A percentile compares a stretch with the other conserved stretches of the same genome.
These are phyloP conservation scores for Przewalskia tangutica DNA, from an alignment of 257 asterid genomes.

Conservation along the genomic window DNA sequence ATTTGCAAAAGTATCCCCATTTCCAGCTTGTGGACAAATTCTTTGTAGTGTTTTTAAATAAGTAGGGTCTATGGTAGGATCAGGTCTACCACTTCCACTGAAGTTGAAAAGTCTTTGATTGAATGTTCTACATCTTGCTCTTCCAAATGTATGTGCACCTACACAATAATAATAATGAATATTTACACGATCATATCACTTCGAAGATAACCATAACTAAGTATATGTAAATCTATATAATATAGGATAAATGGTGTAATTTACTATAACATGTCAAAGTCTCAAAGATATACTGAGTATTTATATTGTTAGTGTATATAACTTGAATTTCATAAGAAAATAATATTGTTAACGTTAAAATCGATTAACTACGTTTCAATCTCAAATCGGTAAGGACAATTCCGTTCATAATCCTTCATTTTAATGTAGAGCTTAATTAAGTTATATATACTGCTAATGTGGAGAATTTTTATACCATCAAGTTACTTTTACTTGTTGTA, in stretches of 20 bases:
- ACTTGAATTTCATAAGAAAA: not conserved
- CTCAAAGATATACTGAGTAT: not conserved
- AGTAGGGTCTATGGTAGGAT: conserved; percentile 35
- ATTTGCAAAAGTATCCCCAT: conserved; percentile 42
- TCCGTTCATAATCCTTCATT: not conserved
- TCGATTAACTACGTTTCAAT: not conserved
- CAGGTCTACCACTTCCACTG: conserved; percentile 67
- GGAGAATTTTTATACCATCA: too few relatives aligned
- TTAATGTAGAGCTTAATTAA: too few relatives aligned
- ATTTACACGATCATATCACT: not conserved
- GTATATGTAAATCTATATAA: too few relatives aligned
- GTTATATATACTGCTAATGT: too few relatives aligned
- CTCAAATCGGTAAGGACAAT: not conserved
- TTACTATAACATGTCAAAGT: not conserved
- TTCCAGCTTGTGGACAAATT: conserved; percentile 39
- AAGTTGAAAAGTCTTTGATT: conserved; percentile 50
- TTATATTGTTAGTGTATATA: too few relatives aligned
- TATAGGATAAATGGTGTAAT: not conserved
- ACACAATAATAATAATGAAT: not conserved
- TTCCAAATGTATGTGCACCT: conserved; percentile 77
- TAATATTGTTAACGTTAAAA: too few relatives aligned
- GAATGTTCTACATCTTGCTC: conserved; percentile 48
- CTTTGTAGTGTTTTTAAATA: conserved; percentile 33
- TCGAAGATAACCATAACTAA: too few relatives aligned
- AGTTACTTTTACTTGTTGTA: too few relatives aligned